Percentiles rank a stretch among this genome's conserved stretches.
Conservation (phyloP, 2,329 filamentous ascomycete genomes). For the Trichoderma atrobrunneum region DNA sequence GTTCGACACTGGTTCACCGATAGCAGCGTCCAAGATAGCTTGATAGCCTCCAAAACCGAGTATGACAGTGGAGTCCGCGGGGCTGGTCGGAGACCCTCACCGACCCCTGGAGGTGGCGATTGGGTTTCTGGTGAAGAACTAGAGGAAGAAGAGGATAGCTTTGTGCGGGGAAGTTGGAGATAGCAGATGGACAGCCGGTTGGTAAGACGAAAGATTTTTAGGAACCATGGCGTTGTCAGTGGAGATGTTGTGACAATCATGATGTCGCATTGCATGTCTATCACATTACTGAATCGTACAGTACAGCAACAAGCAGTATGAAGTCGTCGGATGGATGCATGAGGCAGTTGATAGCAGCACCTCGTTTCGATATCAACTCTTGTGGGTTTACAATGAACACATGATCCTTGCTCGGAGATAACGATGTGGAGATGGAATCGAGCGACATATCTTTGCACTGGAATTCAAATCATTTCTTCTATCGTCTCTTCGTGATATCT, state of each 20-base stretch:
- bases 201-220: not conserved
- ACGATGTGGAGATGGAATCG: not conserved
- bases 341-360: not conserved
- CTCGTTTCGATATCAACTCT: not conserved
- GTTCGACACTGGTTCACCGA: not conserved
- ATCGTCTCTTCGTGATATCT: not conserved
- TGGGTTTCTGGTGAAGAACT: not conserved
- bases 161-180: conserved; percentile 8
- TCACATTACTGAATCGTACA: not conserved
- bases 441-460: not conserved
- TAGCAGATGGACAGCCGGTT: not conserved
- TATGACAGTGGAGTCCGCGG: not conserved
- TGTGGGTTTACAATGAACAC: not conserved
- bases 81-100: conserved; percentile 22
- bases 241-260: not conserved
- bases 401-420: not conserved
- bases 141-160: not conserved
- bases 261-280: not conserved
- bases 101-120: conserved; percentile 17
- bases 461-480: not conserved
- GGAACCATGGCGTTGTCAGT: not conserved
- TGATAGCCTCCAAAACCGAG: not conserved
- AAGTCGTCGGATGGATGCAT: too few relatives aligned
- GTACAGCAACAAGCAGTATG: not conserved
- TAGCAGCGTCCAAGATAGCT: not conserved